These are phyloP conservation scores for Lithospermum erythrorhizon DNA, from an alignment of 257 asterid species.

Conservation along the genomic window DNA sequence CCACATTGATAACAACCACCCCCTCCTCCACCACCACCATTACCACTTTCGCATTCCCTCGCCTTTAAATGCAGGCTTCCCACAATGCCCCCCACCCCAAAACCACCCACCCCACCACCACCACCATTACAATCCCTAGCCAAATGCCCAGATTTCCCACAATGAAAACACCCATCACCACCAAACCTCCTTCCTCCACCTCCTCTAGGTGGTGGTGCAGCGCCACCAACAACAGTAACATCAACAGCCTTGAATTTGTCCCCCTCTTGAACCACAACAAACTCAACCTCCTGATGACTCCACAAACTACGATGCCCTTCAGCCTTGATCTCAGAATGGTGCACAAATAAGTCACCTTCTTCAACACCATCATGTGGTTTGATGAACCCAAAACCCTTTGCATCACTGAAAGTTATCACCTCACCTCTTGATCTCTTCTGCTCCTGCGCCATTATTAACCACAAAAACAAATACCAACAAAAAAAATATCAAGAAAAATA, in stretches of 20 bases:
- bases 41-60: slow-evolving; percentile 30
- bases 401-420: slow-evolving; percentile 33
- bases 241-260: slow-evolving; percentile 26
- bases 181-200: slow-evolving; percentile 13
- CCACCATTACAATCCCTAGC: slow-evolving; percentile 21
- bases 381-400: slow-evolving; percentile 80
- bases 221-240: slow-evolving; percentile 26
- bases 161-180: too few species aligned
- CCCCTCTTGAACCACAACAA: slow-evolving; percentile 26
- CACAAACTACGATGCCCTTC: background rate
- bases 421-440: background rate
- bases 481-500: too few species aligned
- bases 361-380: slow-evolving; percentile 51
- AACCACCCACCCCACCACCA: slow-evolving; percentile 40
- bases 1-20: slow-evolving; percentile 32
- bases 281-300: background rate
- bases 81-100: too few species aligned
- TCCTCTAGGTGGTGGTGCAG: slow-evolving; percentile 17
- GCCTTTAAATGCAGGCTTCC: slow-evolving; percentile 31
- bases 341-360: slow-evolving; percentile 67
- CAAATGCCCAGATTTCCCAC: too few species aligned
- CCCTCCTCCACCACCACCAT: slow-evolving; percentile 11
- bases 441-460: background rate
- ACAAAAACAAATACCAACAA: too few species aligned
- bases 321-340: slow-evolving; percentile 36